A percentile compares a stretch with the other conserved stretches of the same genome.
Conservation (phyloP, 1,139 yeast genomes). For the Sugiyamaella grinbergsii region DNA sequence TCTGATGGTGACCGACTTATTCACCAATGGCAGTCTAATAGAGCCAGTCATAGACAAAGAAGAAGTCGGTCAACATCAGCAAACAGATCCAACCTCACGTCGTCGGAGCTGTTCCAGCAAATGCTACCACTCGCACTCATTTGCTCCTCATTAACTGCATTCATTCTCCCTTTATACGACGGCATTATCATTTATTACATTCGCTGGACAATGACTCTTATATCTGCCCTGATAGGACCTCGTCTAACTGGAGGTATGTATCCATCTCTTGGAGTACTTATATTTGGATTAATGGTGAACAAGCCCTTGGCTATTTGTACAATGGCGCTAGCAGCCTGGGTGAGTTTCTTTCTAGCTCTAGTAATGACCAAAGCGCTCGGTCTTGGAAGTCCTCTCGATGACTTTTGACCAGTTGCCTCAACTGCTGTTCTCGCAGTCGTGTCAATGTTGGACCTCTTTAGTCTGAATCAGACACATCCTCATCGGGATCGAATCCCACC, state of each 20-base stretch:
- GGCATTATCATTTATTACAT: slow-evolving; percentile 25
- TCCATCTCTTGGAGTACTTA: slow-evolving; percentile 32
- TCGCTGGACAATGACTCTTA: slow-evolving; percentile 32
- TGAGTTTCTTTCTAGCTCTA: slow-evolving; percentile 28
- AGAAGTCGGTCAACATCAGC: slow-evolving; percentile 10
- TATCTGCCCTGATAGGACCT: slow-evolving; percentile 32
- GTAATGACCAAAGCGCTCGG: slow-evolving; percentile 31
- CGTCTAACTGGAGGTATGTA: slow-evolving; percentile 29
- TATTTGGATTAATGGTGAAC: slow-evolving; percentile 32
- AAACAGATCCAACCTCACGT: slow-evolving; percentile 1
- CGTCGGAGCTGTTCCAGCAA: slow-evolving; percentile 23
- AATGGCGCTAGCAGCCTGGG: slow-evolving; percentile 31
- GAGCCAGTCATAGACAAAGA: not conserved
- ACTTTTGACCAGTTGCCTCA: slow-evolving; percentile 3
- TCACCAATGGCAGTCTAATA: not conserved
- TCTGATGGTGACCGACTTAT: not conserved
- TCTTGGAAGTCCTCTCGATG: slow-evolving; percentile 17
- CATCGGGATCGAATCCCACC: slow-evolving; percentile 58
- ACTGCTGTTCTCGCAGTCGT: too few species aligned
- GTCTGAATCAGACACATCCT: slow-evolving; percentile 35
- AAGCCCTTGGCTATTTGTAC: slow-evolving; percentile 33
- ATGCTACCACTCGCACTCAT: slow-evolving; percentile 29
- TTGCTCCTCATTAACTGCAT: slow-evolving; percentile 30
- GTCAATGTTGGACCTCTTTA: too few species aligned
- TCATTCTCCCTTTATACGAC: slow-evolving; percentile 32